phyloP scores from a whole-genome alignment of 2,329 filamentous ascomycete genomes.

The Paracoccidioides lutzii region DNA sequence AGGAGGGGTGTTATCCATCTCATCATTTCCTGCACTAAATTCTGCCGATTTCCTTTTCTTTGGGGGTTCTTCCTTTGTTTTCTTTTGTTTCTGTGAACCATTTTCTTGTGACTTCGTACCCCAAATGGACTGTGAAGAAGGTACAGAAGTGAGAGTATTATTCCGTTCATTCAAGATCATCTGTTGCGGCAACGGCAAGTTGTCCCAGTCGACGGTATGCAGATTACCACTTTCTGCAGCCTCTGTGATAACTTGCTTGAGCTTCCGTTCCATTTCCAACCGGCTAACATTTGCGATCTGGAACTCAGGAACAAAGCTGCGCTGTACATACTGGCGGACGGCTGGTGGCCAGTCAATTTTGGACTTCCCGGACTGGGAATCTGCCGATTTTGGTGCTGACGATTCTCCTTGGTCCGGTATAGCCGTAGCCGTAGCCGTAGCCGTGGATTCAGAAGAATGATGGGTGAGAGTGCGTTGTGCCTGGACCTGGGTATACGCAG shows the following conservation, averaged over 20 bases:
- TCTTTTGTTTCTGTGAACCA: conserved; percentile 1
- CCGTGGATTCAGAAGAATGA: conserved; percentile 16
- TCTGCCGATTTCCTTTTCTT: conserved; percentile 70
- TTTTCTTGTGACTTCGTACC: conserved; percentile 22
- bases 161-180: conserved; percentile 61
- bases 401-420: conserved; percentile 15
- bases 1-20: conserved; percentile 46
- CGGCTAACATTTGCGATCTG: conserved; percentile 49
- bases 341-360: conserved; percentile 65
- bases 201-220: conserved; percentile 67
- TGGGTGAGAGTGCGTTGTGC: conserved; percentile 48
- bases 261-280: conserved; percentile 65
- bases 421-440: not conserved
- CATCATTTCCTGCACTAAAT: conserved; percentile 40
- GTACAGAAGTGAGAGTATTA: conserved; percentile 28
- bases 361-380: conserved; percentile 31
- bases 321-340: conserved; percentile 80
- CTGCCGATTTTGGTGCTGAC: conserved; percentile 16
- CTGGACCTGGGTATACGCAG: conserved; percentile 49
- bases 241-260: conserved; percentile 73
- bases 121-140: conserved; percentile 12
- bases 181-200: conserved; percentile 70
- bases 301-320: conserved; percentile 69
- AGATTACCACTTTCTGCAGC: conserved; percentile 64
- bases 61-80: conserved; percentile 6